phyloP scores from a whole-genome alignment of 2,329 filamentous ascomycete species.

The Trichoderma sp. region DNA sequence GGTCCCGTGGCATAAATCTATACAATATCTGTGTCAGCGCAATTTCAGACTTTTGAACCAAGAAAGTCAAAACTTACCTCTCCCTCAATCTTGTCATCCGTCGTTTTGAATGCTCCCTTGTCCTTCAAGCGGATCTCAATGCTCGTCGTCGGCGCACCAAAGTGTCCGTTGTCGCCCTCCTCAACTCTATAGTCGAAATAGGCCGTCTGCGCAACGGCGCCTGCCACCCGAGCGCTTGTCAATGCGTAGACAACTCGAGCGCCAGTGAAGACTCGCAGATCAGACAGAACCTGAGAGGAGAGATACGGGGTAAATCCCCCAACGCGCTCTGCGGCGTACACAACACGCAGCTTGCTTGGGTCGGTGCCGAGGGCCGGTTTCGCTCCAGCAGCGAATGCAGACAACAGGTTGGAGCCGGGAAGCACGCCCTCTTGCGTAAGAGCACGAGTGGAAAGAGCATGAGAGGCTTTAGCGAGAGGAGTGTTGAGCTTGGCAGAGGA shows the following conservation, averaged over 20 bases:
- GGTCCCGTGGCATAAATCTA: constrained; percentile 74
- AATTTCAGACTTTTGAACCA: background rate
- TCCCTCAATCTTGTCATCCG: constrained; percentile 62
- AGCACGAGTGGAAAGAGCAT: constrained; percentile 70
- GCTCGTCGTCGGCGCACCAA: constrained; percentile 78
- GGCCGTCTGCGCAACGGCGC: constrained; percentile 83
- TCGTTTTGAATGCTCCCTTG: constrained; percentile 60
- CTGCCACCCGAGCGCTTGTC: constrained; percentile 79
- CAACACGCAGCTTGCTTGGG: constrained; percentile 74
- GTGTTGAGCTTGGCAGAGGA: constrained; percentile 62
- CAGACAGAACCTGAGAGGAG: constrained; percentile 69
- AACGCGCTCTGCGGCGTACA: constrained; percentile 76
- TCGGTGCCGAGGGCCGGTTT: constrained; percentile 61
- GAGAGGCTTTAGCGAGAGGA: constrained; percentile 65
- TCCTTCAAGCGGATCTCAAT: constrained; percentile 77
- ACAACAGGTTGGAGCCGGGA: constrained; percentile 53
- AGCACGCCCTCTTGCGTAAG: constrained; percentile 73
- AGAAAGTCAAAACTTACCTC: constrained; percentile 56
- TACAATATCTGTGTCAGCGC: background rate
- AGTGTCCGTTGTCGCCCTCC: constrained; percentile 56
- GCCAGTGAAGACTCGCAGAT: constrained; percentile 78
- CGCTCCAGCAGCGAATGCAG: constrained; percentile 58
- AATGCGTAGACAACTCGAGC: constrained; percentile 84
- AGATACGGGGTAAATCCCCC: constrained; percentile 65
- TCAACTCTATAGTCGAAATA: constrained; percentile 80